Base-by-base conservation (phyloP, 176 grass and related monocot species). In the Bromus sterilis region DNA sequence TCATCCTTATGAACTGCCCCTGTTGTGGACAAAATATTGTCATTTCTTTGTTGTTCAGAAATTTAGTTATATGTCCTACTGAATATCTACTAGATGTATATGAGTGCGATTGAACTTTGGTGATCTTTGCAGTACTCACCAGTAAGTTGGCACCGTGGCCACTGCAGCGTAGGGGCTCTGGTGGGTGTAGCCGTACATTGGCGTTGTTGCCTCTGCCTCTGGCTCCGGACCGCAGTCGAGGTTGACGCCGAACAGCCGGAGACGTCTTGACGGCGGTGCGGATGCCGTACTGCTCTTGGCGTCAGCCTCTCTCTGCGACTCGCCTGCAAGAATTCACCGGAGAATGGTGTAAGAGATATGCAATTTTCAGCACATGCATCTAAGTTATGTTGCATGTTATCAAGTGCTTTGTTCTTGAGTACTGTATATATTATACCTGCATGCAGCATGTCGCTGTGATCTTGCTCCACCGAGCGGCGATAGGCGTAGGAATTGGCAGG, bases 161-260 rank as follows among this genome's bases (percentile, higher is more conserved):
- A 84, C 72, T 84, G 87, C 81, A 40, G 87, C 71, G 56, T 85
- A 84, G 15, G 90, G 81, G 87, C 73, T 89, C 87, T 85, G 89
- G 81, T 77, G 79, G 73, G 82, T 82, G 59, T 82, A 76, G 35
- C 87, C 79, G 74, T 88, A 93, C 71, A 83, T 87, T 77, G 82
- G 76, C 51, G 79, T 74, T 32, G 48, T 64, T 37, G 88, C 46
- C 68, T 91, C 87, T 29, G 87, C 68, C 80, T 86, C 87, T 24
- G 81, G 83, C 28, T 83, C 89, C 5, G 92, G 87, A 4, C 81
- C 87, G 73, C 89, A 97, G 60, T 97, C 92, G 36, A 97, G 79
- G 87, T 97, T 92, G 56, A 97, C 94, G 43, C 94, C 94, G 66
- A 97, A 97, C 66, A 97, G 87, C 73, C 94, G 83, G 56, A 97